phyloP scores from a whole-genome alignment of 129 eudicot genomes.

The Artemisia tridentata region DNA sequence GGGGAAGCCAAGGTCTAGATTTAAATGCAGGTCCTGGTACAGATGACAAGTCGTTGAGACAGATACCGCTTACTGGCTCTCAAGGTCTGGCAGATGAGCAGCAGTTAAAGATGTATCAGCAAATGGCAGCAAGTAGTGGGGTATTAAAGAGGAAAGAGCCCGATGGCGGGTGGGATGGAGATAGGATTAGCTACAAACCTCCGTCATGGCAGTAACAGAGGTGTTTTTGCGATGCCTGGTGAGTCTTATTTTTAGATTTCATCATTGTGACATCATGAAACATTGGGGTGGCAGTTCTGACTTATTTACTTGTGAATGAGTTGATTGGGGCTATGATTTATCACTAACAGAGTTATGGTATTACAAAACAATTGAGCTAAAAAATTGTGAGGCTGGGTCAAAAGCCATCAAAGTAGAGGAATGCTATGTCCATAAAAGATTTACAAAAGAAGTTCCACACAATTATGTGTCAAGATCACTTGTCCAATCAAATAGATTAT shows the following conservation, averaged over 20 bases:
- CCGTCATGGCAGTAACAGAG: constrained; percentile 64
- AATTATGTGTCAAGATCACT: too few species aligned
- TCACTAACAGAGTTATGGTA: not conserved
- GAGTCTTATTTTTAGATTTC: constrained; percentile 8
- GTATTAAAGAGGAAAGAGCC: constrained; percentile 81
- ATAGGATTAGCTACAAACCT: constrained; percentile 57
- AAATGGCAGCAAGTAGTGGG: constrained; percentile 44
- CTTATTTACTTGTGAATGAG: not conserved
- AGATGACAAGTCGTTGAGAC: constrained; percentile 58
- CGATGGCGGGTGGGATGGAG: constrained; percentile 74
- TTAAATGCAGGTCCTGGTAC: constrained; percentile 72
- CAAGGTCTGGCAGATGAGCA: constrained; percentile 66
- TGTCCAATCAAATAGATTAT: too few species aligned
- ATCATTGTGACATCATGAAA: not conserved
- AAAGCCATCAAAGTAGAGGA: too few species aligned
- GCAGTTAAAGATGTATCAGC: constrained; percentile 46
- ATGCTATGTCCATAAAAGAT: too few species aligned
- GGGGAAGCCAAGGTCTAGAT: constrained; percentile 77
- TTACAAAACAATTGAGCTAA: too few species aligned
- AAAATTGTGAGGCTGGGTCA: too few species aligned
- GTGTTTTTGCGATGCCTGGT: constrained; percentile 19
- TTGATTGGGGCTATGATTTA: not conserved
- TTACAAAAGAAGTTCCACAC: too few species aligned
- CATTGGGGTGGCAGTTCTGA: not conserved
- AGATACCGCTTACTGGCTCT: constrained; percentile 50